Conservation (phyloP, 73 alveolate species). For the Paramecium octaurelia region DNA sequence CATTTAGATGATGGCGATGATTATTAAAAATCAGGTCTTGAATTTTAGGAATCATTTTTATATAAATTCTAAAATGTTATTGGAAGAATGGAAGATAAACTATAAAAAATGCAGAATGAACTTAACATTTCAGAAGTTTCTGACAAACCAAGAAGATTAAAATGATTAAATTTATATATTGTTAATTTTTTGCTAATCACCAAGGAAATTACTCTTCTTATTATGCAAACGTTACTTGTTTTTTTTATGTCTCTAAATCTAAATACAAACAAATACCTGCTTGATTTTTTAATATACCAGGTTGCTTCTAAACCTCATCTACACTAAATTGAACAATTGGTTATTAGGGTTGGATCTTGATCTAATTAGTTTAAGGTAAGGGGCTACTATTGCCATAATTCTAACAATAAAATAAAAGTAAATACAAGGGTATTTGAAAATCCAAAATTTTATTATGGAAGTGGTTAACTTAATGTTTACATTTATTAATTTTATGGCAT, state of each 20-base stretch:
- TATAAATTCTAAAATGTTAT: conserved; percentile 21
- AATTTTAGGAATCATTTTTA: neutral
- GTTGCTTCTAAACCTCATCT: neutral
- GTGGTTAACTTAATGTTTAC: neutral
- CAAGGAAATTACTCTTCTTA: neutral
- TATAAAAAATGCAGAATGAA: conserved; percentile 11
- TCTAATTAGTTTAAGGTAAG: neutral
- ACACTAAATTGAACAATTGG: neutral
- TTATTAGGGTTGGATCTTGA: neutral
- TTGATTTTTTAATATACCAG: neutral
- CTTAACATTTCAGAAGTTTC: neutral
- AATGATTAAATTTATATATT: neutral
- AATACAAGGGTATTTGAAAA: neutral
- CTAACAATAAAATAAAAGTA: neutral
- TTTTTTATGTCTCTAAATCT: neutral
- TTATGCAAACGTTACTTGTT: neutral
- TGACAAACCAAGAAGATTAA: conserved; percentile 7
- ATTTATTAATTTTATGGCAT: neutral
- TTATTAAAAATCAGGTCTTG: neutral
- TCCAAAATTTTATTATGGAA: neutral
- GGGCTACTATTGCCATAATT: neutral
- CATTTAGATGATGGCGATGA: neutral
- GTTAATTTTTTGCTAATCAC: neutral
- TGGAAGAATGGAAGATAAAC: conserved; percentile 42
- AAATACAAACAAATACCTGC: neutral